phyloP scores from a whole-genome alignment of 495 filamentous ascomycete species.

The Daldinia loculata region DNA sequence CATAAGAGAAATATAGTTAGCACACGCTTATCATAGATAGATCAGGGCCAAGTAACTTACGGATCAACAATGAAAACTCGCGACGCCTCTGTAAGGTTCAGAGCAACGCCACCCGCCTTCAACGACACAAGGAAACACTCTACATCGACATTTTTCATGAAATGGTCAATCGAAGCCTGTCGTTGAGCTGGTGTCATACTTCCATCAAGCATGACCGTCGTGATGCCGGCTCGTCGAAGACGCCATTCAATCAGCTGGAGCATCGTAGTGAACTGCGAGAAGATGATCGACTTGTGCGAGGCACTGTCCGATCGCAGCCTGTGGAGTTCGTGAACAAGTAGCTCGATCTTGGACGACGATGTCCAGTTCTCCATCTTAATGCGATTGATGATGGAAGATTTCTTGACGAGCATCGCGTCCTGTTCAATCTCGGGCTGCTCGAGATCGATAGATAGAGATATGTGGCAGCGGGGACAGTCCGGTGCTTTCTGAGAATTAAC shows the following conservation, averaged over 20 bases:
- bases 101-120: conserved; percentile 93
- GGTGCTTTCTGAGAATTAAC: conserved; percentile 75
- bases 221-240: conserved; percentile 91
- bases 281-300: conserved; percentile 95
- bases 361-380: conserved; percentile 99
- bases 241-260: conserved; percentile 97
- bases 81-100: conserved; percentile 94
- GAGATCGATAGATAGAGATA: conserved; percentile 85
- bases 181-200: conserved; percentile 94
- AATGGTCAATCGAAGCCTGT: conserved; percentile 87
- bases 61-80: conserved; percentile 96
- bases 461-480: conserved; percentile 93
- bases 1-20: conserved; percentile 31
- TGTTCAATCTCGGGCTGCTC: conserved; percentile 94
- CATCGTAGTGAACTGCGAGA: conserved; percentile 98
- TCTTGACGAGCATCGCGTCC: conserved; percentile 83
- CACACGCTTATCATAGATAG: conserved; percentile 32
- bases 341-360: conserved; percentile 96
- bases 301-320: conserved; percentile 87
- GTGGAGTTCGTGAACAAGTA: conserved; percentile 91
- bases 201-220: conserved; percentile 96
- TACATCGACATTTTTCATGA: conserved; percentile 92
- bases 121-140: conserved; percentile 95
- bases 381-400: conserved; percentile 94
- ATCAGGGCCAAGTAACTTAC: conserved; percentile 58